These are phyloP conservation scores for Dorcoceras hygrometricum DNA, from an alignment of 257 asterid species.

Conservation along the genomic window DNA sequence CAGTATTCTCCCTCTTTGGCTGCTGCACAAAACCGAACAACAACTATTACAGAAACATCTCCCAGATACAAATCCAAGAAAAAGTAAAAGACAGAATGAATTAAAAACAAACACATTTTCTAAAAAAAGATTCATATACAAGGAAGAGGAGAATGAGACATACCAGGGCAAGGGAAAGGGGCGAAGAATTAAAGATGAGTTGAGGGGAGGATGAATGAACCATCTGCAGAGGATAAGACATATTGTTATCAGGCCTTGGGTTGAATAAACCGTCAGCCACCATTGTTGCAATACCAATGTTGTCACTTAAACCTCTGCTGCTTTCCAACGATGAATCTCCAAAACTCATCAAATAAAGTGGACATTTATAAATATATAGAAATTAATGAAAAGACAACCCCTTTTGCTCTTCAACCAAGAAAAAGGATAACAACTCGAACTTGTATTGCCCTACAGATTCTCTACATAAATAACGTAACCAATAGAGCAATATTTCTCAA, in stretches of 20 bases:
- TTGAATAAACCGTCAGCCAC: conserved; percentile 44
- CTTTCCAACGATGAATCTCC: conserved; percentile 40
- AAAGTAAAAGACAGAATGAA: not conserved
- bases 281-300: conserved; percentile 42
- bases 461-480: conserved; percentile 12
- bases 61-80: conserved; percentile 16
- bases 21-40: conserved; percentile 35
- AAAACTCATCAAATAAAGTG: conserved; percentile 45
- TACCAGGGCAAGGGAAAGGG: conserved; percentile 58
- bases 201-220: conserved; percentile 38
- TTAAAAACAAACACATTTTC: not conserved
- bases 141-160: conserved; percentile 22
- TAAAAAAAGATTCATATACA: conserved; percentile 2
- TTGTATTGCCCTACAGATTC: not conserved
- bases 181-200: conserved; percentile 42
- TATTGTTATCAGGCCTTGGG: conserved; percentile 28
- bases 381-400: conserved; percentile 14
- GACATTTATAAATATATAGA: not conserved
- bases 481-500: conserved; percentile 28
- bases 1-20: conserved; percentile 71
- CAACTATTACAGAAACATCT: conserved; percentile 18
- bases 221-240: conserved; percentile 42
- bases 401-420: conserved; percentile 1
- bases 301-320: conserved; percentile 27
- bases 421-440: conserved; percentile 11